phyloP scores from a whole-genome alignment of 202 grass and related monocot genomes.

The Carex sylvatica region DNA sequence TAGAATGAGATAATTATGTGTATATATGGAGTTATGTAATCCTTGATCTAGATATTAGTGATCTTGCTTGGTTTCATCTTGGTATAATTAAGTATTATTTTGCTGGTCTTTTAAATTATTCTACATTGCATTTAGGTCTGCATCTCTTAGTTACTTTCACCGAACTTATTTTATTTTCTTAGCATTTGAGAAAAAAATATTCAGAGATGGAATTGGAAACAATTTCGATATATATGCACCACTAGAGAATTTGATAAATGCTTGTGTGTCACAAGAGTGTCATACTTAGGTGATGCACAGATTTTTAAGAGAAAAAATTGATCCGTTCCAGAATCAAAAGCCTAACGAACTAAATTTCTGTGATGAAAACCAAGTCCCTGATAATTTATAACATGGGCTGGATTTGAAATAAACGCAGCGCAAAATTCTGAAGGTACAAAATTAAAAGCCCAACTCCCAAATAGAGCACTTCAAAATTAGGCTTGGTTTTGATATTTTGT shows the following conservation, averaged over 20 bases:
- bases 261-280: too few species aligned
- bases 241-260: too few species aligned
- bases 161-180: too few species aligned
- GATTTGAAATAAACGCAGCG: not conserved
- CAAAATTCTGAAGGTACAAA: not conserved
- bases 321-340: not conserved
- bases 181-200: too few species aligned
- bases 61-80: not conserved
- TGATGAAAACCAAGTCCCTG: not conserved
- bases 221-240: too few species aligned
- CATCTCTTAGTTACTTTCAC: not conserved
- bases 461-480: not conserved
- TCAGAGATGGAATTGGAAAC: too few species aligned
- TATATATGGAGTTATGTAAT: slow-evolving; percentile 17
- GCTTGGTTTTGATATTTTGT: not conserved
- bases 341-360: not conserved
- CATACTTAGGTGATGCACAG: too few species aligned
- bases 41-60: slow-evolving; percentile 2
- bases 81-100: not conserved
- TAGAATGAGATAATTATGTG: slow-evolving; percentile 10
- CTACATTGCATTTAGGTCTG: not conserved
- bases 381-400: not conserved
- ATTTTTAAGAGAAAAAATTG: not conserved
- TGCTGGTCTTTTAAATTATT: not conserved
- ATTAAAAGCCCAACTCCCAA: not conserved